A percentile compares a stretch with the other conserved stretches of the same genome.
Evolutionary conservation across 768 basidiomycete species (phyloP).

Genomic region (Leccinellum luteum): DNA sequence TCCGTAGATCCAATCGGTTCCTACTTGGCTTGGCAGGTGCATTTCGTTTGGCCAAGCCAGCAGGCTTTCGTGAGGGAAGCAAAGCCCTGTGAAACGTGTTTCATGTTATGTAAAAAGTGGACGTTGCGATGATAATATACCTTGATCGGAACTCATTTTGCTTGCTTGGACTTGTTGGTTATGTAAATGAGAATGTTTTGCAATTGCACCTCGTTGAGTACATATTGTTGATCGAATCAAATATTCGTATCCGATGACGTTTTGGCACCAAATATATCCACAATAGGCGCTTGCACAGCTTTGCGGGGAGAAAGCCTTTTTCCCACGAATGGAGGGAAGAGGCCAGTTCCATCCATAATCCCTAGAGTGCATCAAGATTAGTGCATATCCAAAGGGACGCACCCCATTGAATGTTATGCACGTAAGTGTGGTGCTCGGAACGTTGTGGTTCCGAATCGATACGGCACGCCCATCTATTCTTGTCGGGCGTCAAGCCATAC

Average conservation of each 20-base stretch:
- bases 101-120: background rate
- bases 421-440: too few species aligned
- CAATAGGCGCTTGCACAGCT: background rate
- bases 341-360: too few species aligned
- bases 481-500: background rate
- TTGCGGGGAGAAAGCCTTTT: constrained; percentile 1
- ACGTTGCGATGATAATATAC: background rate
- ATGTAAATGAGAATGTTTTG: too few species aligned
- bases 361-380: too few species aligned
- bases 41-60: background rate
- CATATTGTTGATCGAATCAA: too few species aligned
- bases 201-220: background rate
- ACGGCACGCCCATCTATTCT: background rate
- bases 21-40: constrained; percentile 1
- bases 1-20: background rate
- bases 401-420: too few species aligned
- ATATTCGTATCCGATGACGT: background rate
- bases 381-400: too few species aligned
- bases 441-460: too few species aligned
- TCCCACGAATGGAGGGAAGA: too few species aligned
- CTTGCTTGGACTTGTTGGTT: too few species aligned
- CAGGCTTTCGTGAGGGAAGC: background rate
- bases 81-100: constrained; percentile 3
- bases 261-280: background rate
- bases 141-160: too few species aligned